These are phyloP conservation scores for Geotrichum siamense DNA, from an alignment of 1,139 yeast species.

Conservation along the genomic window DNA sequence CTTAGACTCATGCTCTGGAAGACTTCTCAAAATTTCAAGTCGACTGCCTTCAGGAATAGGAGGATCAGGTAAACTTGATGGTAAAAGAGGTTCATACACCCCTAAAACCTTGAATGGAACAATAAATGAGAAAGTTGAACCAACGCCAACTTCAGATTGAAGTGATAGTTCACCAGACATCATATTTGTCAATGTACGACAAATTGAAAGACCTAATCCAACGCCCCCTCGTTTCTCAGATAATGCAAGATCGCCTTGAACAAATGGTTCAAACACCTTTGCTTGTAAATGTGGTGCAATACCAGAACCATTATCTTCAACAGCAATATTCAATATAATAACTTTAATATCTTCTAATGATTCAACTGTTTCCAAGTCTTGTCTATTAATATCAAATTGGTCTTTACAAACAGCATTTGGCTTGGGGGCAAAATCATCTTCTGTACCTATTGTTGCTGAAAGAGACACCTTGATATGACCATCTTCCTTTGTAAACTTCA, in stretches of 20 bases:
- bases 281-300: conserved; percentile 74
- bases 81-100: conserved; percentile 24
- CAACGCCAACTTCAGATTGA: conserved; percentile 59
- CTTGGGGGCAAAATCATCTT: not conserved
- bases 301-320: conserved; percentile 91
- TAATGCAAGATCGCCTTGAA: conserved; percentile 87
- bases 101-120: conserved; percentile 65
- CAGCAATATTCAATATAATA: not conserved
- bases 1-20: not conserved
- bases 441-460: conserved; percentile 12
- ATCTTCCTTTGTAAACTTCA: conserved; percentile 86
- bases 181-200: conserved; percentile 65
- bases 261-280: conserved; percentile 85
- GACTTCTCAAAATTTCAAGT: not conserved
- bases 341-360: not conserved
- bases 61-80: conserved; percentile 6
- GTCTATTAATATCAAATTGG: not conserved
- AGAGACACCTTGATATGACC: conserved; percentile 70
- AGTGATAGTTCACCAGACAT: conserved; percentile 11
- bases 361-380: not conserved
- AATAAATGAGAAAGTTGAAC: conserved; percentile 69
- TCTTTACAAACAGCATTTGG: not conserved
- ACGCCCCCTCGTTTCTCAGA: conserved; percentile 89
- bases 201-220: conserved; percentile 83
- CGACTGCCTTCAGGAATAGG: conserved; percentile 1